Evolutionary conservation across 805 yeast genomes (phyloP), one percentile per base, ranked within the genome.

Genomic region (Kuraishia hungarica): DNA sequence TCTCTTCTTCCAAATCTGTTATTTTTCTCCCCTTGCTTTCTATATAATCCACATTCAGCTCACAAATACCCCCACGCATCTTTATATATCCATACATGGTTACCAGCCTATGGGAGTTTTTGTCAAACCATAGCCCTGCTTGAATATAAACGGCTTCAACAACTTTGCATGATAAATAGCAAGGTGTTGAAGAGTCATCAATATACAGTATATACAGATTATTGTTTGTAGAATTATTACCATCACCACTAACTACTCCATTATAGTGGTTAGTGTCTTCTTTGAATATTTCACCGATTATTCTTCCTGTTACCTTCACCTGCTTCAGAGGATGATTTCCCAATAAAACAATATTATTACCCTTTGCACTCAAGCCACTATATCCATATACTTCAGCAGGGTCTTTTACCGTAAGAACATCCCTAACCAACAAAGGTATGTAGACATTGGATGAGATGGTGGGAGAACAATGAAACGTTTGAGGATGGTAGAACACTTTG

Each of bases 241-340:
- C n/a, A n/a, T n/a, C n/a, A n/a, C n/a, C n/a, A n/a, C n/a, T n/a
- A n/a, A n/a, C n/a, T n/a, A n/a, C n/a, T n/a, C 50, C 50, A 13
- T 15, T 21, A 13, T 13, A 10, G 23, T n/a, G 4, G 26, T 15
- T 23, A n/a, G 3, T 11, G 26, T 10, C 23, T 21, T 47, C 50
- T n/a, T n/a, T 47, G 19, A 21, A 47, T n/a, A 3, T 11, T 21
- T 47, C 50, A 13, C 26, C 23, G 10, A 49, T 58, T 2, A 77
- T 62, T 17, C 63, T 60, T 0, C 82, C 84, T 39, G 64, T 51
- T 0, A 79, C 55, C 15, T 59, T 58, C 0, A 79, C 60, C 21
- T 59, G 60, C 20, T 62, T 58, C 1, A 79, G 52, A 0, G 84
- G 84, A 62, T 78, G 76, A 57, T 79, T 79, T 1, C 63, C 61